Conservation (phyloP, 768 basidiomycete genomes). For the Podaxis sp. region DNA sequence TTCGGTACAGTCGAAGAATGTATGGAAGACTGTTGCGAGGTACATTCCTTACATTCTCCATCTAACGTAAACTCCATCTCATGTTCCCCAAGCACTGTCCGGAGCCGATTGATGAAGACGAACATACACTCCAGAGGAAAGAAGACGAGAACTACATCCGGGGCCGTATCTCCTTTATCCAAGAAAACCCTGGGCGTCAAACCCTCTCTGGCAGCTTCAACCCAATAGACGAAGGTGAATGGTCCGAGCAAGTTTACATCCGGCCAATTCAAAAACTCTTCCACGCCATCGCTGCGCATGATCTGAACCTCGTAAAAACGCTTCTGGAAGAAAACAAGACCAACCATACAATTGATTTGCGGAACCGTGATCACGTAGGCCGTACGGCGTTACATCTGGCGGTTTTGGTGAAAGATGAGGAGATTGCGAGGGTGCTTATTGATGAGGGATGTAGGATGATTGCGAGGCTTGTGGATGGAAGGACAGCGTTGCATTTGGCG, state of each 20-base stretch:
- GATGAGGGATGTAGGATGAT: slow-evolving; percentile 58
- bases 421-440: slow-evolving; percentile 50
- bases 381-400: slow-evolving; percentile 61
- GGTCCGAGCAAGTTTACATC: slow-evolving; percentile 62
- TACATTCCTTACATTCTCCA: slow-evolving; percentile 19
- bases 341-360: slow-evolving; percentile 38
- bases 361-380: slow-evolving; percentile 61
- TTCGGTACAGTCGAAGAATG: slow-evolving; percentile 59
- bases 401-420: slow-evolving; percentile 43
- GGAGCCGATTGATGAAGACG: slow-evolving; percentile 54
- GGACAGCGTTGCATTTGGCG: slow-evolving; percentile 56
- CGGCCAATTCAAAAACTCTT: slow-evolving; percentile 56
- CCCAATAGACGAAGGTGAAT: slow-evolving; percentile 66
- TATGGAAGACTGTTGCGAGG: slow-evolving; percentile 64
- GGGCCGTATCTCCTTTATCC: slow-evolving; percentile 54
- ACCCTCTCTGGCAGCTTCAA: slow-evolving; percentile 63
- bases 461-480: slow-evolving; percentile 55
- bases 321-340: slow-evolving; percentile 40
- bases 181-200: slow-evolving; percentile 62
- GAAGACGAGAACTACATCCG: slow-evolving; percentile 56
- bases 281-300: slow-evolving; percentile 47
- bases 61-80: background rate
- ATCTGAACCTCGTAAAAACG: slow-evolving; percentile 28
- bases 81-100: slow-evolving; percentile 45
- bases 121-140: slow-evolving; percentile 47